Percentiles rank a stretch among this genome's conserved stretches.
phyloP scores from a whole-genome alignment of 1,284 basidiomycete species.

The Ustilago tritici region DNA sequence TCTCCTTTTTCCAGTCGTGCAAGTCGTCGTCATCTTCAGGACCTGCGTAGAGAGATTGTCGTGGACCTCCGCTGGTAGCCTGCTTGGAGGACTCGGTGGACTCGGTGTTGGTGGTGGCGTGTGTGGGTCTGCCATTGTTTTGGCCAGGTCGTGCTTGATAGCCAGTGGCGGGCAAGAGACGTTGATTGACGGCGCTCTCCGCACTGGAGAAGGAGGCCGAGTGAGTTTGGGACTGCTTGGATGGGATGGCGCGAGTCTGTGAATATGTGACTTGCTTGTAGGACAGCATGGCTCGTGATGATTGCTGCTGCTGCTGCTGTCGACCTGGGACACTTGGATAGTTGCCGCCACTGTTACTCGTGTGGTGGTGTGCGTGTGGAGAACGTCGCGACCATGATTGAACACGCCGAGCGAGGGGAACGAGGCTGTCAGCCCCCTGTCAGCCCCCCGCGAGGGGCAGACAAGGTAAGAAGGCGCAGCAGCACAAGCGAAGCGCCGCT shows the following conservation, averaged over 20 bases:
- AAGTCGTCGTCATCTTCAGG: constrained; percentile 59
- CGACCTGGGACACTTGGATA: constrained; percentile 25
- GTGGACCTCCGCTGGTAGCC: constrained; percentile 19
- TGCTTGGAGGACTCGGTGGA: constrained; percentile 36
- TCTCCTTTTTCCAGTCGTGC: constrained; percentile 51
- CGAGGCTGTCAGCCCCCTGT: too few relatives aligned
- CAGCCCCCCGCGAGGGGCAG: neutral
- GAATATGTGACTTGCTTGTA: constrained; percentile 41
- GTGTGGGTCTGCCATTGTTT: neutral
- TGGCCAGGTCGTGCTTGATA: constrained; percentile 20
- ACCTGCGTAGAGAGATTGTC: constrained; percentile 25
- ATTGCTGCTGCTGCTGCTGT: constrained; percentile 9
- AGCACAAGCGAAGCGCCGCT: neutral
- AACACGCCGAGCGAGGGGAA: neutral
- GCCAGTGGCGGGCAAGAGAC: constrained; percentile 20
- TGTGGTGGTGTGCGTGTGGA: neutral
- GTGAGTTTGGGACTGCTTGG: constrained; percentile 18
- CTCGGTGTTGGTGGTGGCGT: constrained; percentile 8
- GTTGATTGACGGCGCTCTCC: constrained; percentile 32
- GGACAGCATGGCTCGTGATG: constrained; percentile 23
- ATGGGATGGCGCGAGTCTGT: constrained; percentile 8
- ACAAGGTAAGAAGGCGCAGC: neutral
- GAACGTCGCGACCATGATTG: neutral
- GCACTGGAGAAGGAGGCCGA: constrained; percentile 45
- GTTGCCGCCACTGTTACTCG: constrained; percentile 24